These are phyloP conservation scores for Cardamine occulta DNA, from an alignment of 345 rosid genomes.

Conservation along the genomic window DNA sequence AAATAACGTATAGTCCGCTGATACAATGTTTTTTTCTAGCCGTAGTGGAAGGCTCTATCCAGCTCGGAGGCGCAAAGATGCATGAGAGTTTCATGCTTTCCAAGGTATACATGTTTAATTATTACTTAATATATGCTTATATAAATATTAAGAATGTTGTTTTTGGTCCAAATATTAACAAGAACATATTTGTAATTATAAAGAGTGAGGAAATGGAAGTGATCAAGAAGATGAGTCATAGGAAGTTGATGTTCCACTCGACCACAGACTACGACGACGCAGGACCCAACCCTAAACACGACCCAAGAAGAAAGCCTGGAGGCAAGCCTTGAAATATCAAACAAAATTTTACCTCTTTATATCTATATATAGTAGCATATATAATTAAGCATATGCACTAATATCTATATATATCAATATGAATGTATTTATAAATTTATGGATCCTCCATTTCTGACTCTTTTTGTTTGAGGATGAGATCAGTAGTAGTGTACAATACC, in stretches of 20 bases:
- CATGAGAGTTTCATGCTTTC: conserved; percentile 35
- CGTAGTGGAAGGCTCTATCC: conserved; percentile 47
- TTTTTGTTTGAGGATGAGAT: conserved; percentile 44
- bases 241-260: conserved; percentile 62
- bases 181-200: conserved; percentile 7
- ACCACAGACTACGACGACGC: conserved; percentile 62
- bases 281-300: conserved; percentile 69
- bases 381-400: conserved; percentile 10
- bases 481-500: conserved; percentile 29
- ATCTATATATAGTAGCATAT: conserved; percentile 5
- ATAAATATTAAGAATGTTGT: neutral
- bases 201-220: conserved; percentile 23
- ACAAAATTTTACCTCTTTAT: neutral
- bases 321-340: conserved; percentile 42
- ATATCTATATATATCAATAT: neutral
- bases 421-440: neutral
- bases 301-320: conserved; percentile 57
- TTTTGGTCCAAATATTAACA: conserved; percentile 21
- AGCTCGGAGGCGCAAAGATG: conserved; percentile 37
- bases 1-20: neutral
- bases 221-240: conserved; percentile 39
- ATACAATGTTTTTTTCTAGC: conserved; percentile 37
- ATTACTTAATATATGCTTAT: neutral
- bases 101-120: conserved; percentile 42
- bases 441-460: conserved; percentile 29